Evolutionary conservation across 257 asterid species (phyloP).

Genomic region (Solanum clarkiae): DNA sequence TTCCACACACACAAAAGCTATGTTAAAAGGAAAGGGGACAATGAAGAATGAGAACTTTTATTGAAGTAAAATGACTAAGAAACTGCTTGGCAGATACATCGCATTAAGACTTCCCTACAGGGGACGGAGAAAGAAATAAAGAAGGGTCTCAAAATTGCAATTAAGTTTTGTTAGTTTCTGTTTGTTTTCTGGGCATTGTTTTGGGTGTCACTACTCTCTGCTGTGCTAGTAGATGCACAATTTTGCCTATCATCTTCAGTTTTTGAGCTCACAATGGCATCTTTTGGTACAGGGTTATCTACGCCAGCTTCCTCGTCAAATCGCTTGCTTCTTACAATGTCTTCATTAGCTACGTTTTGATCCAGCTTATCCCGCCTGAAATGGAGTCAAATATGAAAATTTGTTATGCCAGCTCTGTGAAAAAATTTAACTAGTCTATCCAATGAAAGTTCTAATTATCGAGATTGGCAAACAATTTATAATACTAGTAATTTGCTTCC

Average conservation of each 20-base stretch:
- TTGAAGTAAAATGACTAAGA: background rate
- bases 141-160: background rate
- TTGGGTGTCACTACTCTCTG: background rate
- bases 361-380: conserved; percentile 43
- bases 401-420: background rate
- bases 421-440: background rate
- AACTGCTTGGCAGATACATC: background rate
- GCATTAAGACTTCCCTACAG: background rate
- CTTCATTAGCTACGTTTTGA: conserved; percentile 26
- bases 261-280: conserved; percentile 8
- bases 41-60: background rate
- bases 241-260: conserved; percentile 5
- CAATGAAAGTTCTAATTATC: background rate
- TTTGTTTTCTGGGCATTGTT: background rate
- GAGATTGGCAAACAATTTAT: background rate
- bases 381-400: background rate
- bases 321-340: conserved; percentile 29
- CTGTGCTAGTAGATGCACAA: conserved; percentile 21
- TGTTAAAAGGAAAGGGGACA: background rate
- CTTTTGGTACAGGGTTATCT: conserved; percentile 7
- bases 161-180: background rate
- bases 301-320: conserved; percentile 37
- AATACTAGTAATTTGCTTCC: background rate
- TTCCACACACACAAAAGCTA: background rate
- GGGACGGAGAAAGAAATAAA: background rate